Percentiles rank a stretch among this genome's conserved stretches.
Conservation (phyloP, 345 rosid genomes). For the Ceriops tagal region DNA sequence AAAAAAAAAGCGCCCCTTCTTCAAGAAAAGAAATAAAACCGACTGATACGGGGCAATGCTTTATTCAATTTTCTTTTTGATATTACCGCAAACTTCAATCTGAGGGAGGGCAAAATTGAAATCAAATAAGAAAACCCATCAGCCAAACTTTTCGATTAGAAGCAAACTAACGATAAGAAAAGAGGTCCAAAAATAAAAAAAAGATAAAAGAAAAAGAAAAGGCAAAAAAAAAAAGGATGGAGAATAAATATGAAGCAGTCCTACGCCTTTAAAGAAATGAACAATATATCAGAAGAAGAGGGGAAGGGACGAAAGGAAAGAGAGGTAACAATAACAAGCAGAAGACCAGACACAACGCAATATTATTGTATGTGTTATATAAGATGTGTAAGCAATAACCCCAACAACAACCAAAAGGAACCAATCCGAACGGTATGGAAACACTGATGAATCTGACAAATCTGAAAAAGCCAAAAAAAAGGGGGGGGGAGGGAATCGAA, state of each 20-base stretch:
- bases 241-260: no score
- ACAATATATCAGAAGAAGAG: no score
- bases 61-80: no score
- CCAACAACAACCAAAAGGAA: not conserved
- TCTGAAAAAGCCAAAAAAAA: not conserved
- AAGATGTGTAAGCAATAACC: not conserved
- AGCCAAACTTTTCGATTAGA: not conserved
- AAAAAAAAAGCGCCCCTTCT: not conserved
- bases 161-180: not conserved
- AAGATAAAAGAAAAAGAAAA: no score
- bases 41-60: not conserved
- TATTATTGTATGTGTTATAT: not conserved
- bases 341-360: not conserved
- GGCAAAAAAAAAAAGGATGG: no score
- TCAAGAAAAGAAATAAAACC: slow-evolving; percentile 10
- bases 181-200: no score
- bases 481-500: no score
- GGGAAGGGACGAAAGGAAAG: no score
- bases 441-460: not conserved
- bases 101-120: not conserved
- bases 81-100: not conserved
- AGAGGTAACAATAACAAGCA: not conserved
- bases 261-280: no score
- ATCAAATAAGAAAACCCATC: not conserved
- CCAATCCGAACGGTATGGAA: not conserved